Base-by-base conservation (phyloP, 2,329 filamentous ascomycete species). In the Pseudogymnoascus sp. region DNA sequence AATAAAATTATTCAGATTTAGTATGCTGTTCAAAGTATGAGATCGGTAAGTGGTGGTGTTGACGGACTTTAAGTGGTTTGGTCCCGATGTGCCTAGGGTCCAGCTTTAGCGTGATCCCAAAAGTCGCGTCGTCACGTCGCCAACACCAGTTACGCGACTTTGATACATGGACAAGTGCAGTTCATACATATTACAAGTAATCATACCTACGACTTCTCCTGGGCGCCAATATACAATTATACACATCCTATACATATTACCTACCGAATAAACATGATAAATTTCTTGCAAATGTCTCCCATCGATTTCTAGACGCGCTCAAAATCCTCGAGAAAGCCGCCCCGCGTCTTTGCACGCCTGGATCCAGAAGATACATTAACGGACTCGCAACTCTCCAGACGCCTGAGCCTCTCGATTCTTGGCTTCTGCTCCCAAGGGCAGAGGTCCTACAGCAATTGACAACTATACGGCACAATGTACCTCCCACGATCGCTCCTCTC, bases 401-500 rank as follows among this genome's bases (percentile, higher is more conserved):
- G 44, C 27, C 44, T 55, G 44, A 55, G 44, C 5, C 44, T 55
- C 44, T 55, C 58, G 36, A 59, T 38, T 38, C 31, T 36, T 36
- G 58, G 36, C 58, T 59, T 59, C 58, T 59, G 58, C 58, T 59
- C 58, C 36, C 33, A 36, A 59, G 33, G 33, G 36, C 58, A 36
- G 58, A 59, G 58, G 33, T 44, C 38, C 59, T 17, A 13, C 58
- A 8, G 9, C 58, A 59, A n/a, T 27, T 39, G 58, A 36, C 25
- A 29, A 58, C 58, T 25, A 41, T 62, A 25, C 55, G 61, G 25
- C 64, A 67, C 33, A 74, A 99, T 99, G 94, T 96, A 97, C 87
- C 88, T 99, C 66, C 94, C 93, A 71, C 90, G 94, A 67, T 84
- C 85, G 67, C 83, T 96, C 66, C 89, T 97, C 73, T 90, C 92